Percentiles rank a stretch among this genome's conserved stretches.
These are phyloP conservation scores for Chrysanthemum lavandulifolium DNA, from an alignment of 129 eudicot species.

Conservation along the genomic window DNA sequence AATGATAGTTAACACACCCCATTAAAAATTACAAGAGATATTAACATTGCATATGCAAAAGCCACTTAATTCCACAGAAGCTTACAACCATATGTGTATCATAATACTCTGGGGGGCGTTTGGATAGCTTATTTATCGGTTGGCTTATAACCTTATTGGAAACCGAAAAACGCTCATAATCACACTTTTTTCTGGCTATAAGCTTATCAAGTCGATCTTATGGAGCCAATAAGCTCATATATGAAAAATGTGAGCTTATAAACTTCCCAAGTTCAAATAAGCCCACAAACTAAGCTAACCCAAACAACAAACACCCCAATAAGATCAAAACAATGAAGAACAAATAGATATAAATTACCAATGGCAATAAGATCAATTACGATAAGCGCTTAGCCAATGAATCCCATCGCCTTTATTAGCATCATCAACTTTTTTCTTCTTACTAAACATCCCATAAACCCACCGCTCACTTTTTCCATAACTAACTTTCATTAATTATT, in stretches of 20 bases:
- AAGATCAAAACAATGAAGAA: neutral
- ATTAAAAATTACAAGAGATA: neutral
- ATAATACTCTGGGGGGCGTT: neutral
- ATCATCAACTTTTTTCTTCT: too few species aligned
- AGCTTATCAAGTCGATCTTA: too few species aligned
- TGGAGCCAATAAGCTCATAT: too few species aligned
- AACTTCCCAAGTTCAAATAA: neutral
- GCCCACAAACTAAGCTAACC: neutral
- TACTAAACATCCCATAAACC: neutral
- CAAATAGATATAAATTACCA: constrained; percentile 36
- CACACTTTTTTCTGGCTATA: too few species aligned
- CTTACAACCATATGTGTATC: neutral
- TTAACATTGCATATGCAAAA: constrained; percentile 2
- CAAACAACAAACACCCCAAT: neutral
- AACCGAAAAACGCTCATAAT: too few species aligned
- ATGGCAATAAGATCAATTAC: constrained; percentile 82
- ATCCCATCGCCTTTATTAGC: constrained; percentile 27
- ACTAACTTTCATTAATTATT: neutral
- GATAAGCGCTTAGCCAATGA: constrained; percentile 86
- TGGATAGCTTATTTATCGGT: too few species aligned
- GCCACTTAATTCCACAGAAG: neutral
- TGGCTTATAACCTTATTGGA: too few species aligned
- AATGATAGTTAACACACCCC: too few species aligned
- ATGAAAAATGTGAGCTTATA: too few species aligned
- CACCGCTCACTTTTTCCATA: constrained; percentile 37